Percentiles rank a stretch among this genome's conserved stretches.
Conservation (phyloP, 1,284 basidiomycete species). For the Malassezia obtusa region DNA sequence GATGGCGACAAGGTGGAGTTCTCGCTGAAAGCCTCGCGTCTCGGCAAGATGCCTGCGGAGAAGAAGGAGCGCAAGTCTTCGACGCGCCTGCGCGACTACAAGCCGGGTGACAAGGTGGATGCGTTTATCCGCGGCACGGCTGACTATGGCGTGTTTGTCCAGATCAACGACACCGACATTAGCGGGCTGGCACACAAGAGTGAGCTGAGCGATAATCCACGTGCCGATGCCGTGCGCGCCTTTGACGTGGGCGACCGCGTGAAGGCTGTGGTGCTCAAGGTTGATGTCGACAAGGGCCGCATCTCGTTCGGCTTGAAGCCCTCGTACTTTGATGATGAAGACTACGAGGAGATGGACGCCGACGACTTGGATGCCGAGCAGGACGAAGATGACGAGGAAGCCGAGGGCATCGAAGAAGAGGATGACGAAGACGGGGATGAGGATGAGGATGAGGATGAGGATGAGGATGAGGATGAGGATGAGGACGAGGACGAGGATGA, state of each 20-base stretch:
- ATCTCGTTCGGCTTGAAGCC: constrained; percentile 83
- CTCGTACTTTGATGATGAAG: constrained; percentile 60
- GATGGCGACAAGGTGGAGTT: constrained; percentile 70
- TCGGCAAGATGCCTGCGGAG: background rate
- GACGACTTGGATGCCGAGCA: constrained; percentile 51
- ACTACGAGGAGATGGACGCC: constrained; percentile 42
- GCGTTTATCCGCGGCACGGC: constrained; percentile 55
- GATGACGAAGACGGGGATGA: constrained; percentile 54
- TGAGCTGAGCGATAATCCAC: constrained; percentile 22
- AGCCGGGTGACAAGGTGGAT: constrained; percentile 47
- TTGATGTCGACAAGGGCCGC: constrained; percentile 65
- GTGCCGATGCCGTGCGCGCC: constrained; percentile 61
- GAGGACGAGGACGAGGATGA: background rate
- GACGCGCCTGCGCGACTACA: constrained; percentile 22
- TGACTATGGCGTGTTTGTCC: constrained; percentile 82
- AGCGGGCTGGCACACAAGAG: constrained; percentile 82
- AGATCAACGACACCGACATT: constrained; percentile 70
- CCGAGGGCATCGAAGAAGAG: constrained; percentile 43
- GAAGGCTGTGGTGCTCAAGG: constrained; percentile 64
- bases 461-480: background rate
- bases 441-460: background rate
- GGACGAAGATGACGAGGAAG: constrained; percentile 23
- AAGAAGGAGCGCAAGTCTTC: background rate
- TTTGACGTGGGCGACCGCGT: constrained; percentile 81
- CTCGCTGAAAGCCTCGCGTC: constrained; percentile 56